Evolutionary conservation across 2,329 filamentous ascomycete species (phyloP), one percentile per base, ranked within the genome.

Genomic region (Alternaria triticina): DNA sequence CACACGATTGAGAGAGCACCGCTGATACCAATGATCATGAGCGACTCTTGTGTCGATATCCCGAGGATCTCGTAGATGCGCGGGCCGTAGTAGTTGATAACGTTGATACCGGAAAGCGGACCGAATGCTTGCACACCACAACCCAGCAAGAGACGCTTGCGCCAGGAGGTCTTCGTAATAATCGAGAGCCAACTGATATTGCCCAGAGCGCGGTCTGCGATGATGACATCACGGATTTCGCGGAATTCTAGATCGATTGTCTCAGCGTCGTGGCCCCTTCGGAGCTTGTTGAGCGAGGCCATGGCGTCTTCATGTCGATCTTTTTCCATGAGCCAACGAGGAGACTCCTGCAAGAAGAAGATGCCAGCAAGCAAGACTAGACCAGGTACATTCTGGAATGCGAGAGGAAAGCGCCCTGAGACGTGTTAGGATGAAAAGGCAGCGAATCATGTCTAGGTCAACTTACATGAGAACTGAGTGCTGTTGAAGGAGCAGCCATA

Each of bases 291-390:
- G 11, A 73, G 65, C 22, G 69, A 69, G 22, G 59, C 54, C 58
- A 70, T 66, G 17, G 69, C 70, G 69, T 89, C 83, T 36, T 88
- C 86, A 11, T 83, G 78, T 5, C 84, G 83, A 44, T 86, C 85
- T 47, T 86, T 83, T 60, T 83, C 82, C 57, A 87, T 84, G 10
- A 89, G 79, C 87, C 87, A 89, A 60, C 88, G 80, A 2, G 88
- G 88, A 1, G 86, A 88, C 69, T 90, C 88, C 0, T 87, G 87
- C 1, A 89, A 79, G 63, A 87, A 82, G 61, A 83, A 84, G 12
- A 85, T 79, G 1, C 83, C 73, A 30, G 79, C 59, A 61, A 84
- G 78, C 30, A 86, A 81, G 6, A 87, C 58, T 4, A 72, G 46
- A 28, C 66, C 65, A 3, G 83, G 83, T 7, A 84, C 66, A 4